These are phyloP conservation scores for Wallacemonas sp. DNA, from an alignment of 208 protist genomes.

Conservation along the genomic window DNA sequence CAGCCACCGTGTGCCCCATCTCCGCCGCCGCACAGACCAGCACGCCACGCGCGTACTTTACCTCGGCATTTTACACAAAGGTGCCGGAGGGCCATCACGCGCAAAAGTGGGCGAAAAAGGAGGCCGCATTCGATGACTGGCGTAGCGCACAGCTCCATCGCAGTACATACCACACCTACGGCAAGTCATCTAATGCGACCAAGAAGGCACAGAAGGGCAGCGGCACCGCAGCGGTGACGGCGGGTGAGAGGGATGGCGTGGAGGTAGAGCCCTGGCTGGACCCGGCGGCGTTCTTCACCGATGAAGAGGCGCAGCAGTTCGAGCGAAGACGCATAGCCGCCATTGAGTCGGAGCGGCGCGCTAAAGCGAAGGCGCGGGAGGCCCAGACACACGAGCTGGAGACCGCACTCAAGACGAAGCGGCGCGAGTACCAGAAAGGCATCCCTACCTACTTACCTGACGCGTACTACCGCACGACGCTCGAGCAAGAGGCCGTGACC, in stretches of 20 bases:
- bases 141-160: slow-evolving; percentile 18
- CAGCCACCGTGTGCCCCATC: slow-evolving; percentile 13
- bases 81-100: slow-evolving; percentile 10
- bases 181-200: too few relatives aligned
- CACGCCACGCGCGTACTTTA: slow-evolving; percentile 16
- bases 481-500: slow-evolving; percentile 14
- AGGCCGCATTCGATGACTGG: slow-evolving; percentile 50
- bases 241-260: too few relatives aligned
- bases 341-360: slow-evolving; percentile 30
- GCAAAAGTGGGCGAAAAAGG: slow-evolving; percentile 24
- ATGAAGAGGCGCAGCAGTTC: slow-evolving; percentile 18
- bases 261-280: slow-evolving; percentile 13
- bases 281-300: slow-evolving; percentile 1
- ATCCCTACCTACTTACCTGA: slow-evolving; percentile 47
- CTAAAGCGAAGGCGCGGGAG: slow-evolving; percentile 11
- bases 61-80: slow-evolving; percentile 25
- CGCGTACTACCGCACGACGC: slow-evolving; percentile 37
- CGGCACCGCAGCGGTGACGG: neutral
- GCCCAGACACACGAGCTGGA: slow-evolving; percentile 10
- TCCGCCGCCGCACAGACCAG: neutral
- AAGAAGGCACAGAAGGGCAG: neutral
- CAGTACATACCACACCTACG: slow-evolving; percentile 26
- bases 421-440: slow-evolving; percentile 26
- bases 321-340: slow-evolving; percentile 30
- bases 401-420: slow-evolving; percentile 22